These are phyloP conservation scores for Coemansia sp. DNA, from an alignment of 192 early-diverging fungal genomes.

Conservation along the genomic window DNA sequence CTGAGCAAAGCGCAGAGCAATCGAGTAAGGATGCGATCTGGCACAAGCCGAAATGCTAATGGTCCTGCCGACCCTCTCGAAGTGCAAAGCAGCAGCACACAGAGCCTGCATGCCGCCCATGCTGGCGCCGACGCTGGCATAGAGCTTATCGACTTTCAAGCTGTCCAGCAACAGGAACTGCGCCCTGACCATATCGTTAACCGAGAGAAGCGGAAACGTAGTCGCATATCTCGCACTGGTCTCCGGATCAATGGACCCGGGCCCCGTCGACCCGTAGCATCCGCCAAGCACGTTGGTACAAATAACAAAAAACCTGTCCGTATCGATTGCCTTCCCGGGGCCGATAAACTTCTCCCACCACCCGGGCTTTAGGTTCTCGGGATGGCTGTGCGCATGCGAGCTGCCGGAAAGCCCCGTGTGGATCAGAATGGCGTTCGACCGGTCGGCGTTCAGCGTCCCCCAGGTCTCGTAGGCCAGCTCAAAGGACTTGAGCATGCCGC, in stretches of 20 bases:
- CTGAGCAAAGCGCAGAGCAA: constrained; percentile 89
- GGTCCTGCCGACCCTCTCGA: constrained; percentile 76
- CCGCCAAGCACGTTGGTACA: constrained; percentile 97
- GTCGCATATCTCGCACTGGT: constrained; percentile 78
- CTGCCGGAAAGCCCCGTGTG: constrained; percentile 93
- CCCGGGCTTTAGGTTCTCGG: constrained; percentile 69
- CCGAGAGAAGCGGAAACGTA: constrained; percentile 85
- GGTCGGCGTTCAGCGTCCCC: constrained; percentile 80
- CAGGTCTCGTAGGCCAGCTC: constrained; percentile 95
- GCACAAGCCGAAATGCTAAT: constrained; percentile 89
- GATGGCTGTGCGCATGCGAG: constrained; percentile 88
- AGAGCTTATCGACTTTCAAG: constrained; percentile 73
- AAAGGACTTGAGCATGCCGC: constrained; percentile 72
- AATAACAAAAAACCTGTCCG: constrained; percentile 90
- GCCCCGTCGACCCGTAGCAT: constrained; percentile 95
- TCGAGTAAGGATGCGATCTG: constrained; percentile 93
- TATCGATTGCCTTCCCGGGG: constrained; percentile 87
- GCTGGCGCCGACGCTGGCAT: constrained; percentile 87
- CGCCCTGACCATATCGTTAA: constrained; percentile 96
- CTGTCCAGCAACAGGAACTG: constrained; percentile 81
- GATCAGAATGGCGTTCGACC: constrained; percentile 84
- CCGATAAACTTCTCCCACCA: constrained; percentile 99
- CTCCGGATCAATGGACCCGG: constrained; percentile 74
- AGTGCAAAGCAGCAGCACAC: constrained; percentile 76
- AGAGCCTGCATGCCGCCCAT: constrained; percentile 98